phyloP scores from a whole-genome alignment of 23 red algal genomes.

The Gracilaria gracilis region DNA sequence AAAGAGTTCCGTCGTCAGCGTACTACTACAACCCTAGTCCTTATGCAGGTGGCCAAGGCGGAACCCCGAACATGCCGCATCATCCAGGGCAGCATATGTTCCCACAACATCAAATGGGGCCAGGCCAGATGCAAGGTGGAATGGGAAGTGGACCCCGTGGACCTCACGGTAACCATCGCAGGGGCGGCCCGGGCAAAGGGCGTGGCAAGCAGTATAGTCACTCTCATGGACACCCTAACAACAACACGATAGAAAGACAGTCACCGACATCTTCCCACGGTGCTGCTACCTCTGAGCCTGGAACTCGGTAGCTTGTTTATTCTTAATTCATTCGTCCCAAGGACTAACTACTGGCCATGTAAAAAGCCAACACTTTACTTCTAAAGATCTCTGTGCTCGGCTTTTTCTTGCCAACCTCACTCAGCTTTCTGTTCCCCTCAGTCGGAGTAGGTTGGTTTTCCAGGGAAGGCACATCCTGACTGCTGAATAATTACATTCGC shows the following conservation, averaged over 20 bases:
- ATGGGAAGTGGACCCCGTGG: conserved; percentile 15
- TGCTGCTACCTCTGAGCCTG: conserved; percentile 16
- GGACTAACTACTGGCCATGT: conserved; percentile 40
- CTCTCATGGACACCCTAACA: conserved; percentile 24
- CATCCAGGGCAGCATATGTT: conserved; percentile 50
- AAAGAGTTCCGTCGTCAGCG: conserved; percentile 44
- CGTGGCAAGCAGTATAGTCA: conserved; percentile 48
- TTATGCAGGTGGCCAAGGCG: conserved; percentile 35
- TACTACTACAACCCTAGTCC: conserved; percentile 60
- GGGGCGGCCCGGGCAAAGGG: conserved; percentile 24
- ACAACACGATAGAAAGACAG: conserved; percentile 33
- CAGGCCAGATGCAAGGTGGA: conserved; percentile 52
- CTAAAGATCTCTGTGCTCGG: background rate
- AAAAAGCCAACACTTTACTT: conserved; percentile 29
- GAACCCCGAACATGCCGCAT: conserved; percentile 13
- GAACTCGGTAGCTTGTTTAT: conserved; percentile 43
- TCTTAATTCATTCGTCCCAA: conserved; percentile 28
- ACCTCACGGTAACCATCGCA: conserved; percentile 35
- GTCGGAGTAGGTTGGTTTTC: conserved; percentile 56
- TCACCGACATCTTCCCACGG: conserved; percentile 35
- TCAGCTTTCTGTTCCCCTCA: background rate
- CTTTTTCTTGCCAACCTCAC: background rate
- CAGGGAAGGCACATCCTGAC: conserved; percentile 88
- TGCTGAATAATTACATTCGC: conserved; percentile 93
- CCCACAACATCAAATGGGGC: conserved; percentile 44